These are phyloP conservation scores for Pseudotulostoma volvatum DNA, from an alignment of 495 filamentous ascomycete species.

Conservation along the genomic window DNA sequence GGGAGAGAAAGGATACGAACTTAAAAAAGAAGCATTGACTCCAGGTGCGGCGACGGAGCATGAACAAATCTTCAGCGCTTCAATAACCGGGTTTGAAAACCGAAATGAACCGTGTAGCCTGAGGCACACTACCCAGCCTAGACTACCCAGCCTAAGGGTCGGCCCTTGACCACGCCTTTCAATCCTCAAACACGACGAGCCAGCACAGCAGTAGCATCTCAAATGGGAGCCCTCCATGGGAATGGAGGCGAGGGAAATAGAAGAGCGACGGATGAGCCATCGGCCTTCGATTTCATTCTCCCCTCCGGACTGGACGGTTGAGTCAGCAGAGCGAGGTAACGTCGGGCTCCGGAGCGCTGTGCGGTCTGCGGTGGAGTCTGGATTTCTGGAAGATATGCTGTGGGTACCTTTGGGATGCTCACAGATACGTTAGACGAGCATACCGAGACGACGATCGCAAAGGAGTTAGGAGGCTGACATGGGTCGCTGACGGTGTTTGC, in stretches of 20 bases:
- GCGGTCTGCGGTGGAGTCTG: slow-evolving; percentile 46
- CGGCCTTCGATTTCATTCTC: slow-evolving; percentile 39
- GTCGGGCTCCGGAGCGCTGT: slow-evolving; percentile 73
- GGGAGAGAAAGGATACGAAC: slow-evolving; percentile 25
- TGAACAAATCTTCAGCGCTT: slow-evolving; percentile 40
- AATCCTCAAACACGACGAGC: slow-evolving; percentile 49
- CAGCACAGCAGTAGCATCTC: slow-evolving; percentile 7
- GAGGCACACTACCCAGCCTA: slow-evolving; percentile 26
- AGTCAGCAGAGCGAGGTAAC: slow-evolving; percentile 70
- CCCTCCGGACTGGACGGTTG: slow-evolving; percentile 55
- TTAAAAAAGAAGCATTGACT: slow-evolving; percentile 21
- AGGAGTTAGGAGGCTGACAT: slow-evolving; percentile 56
- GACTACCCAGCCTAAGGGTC: slow-evolving; percentile 48
- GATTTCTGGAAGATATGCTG: slow-evolving; percentile 42
- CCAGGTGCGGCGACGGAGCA: slow-evolving; percentile 47
- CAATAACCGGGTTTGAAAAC: slow-evolving; percentile 17
- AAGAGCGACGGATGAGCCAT: slow-evolving; percentile 8
- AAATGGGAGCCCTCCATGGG: not conserved
- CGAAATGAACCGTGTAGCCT: slow-evolving; percentile 13
- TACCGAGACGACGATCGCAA: slow-evolving; percentile 57
- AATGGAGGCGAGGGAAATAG: not conserved
- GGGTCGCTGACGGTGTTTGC: slow-evolving; percentile 65
- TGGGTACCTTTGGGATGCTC: slow-evolving; percentile 85
- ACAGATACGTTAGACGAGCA: slow-evolving; percentile 58
- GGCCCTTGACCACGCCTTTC: slow-evolving; percentile 46